Base-by-base conservation (phyloP, 2,329 filamentous ascomycete genomes). In the Xylogone sp. region DNA sequence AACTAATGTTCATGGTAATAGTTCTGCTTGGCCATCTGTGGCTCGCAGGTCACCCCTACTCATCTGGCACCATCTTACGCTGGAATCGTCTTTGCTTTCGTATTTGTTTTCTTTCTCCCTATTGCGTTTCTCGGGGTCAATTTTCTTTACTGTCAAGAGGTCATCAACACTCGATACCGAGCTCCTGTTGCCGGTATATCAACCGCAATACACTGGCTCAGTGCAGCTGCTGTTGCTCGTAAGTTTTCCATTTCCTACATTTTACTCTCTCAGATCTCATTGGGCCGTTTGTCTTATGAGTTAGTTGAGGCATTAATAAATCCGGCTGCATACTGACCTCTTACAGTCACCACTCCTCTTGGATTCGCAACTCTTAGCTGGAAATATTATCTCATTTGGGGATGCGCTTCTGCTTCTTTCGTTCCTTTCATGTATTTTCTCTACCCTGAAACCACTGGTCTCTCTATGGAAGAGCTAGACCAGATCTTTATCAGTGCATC, bases 21-120 rank as follows among this genome's bases (percentile, higher is more conserved):
- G 27, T 31, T 31, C 27, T 31, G 27, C 27, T 31, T 31, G 13
- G 27, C 27, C 7, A 31, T 31, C 27, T 31, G 27, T 13, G 27
- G 27, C 13, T 31, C 27, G 27, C 27, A 8, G 13, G 27, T 31
- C 27, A 8, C 27, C 13, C 27, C 27, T 13, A 31, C 27, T 7
- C 27, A 31, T 13, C 13, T 31, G 13, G 27, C 27, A 31, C 27
- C 27, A 13, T 31, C 27, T 31, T 31, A 31, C 27, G 27, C 18
- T 20, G 6, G 6, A 44, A 19, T 44, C 16, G 43, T 22, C 18
- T 44, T 20, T 3, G 21, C 21, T 21, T 84, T 79, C 64, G 64
- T 81, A 45, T 84, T 80, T 69, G 79, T 82, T 65, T 79, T 76
- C 58, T 83, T 83, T 65, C 77, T 82, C 43, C 78, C 77, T 0